Percentiles rank a stretch among this genome's conserved stretches.
phyloP scores from a whole-genome alignment of 176 grass and related monocot species.

The Eremochloa ophiuroides region DNA sequence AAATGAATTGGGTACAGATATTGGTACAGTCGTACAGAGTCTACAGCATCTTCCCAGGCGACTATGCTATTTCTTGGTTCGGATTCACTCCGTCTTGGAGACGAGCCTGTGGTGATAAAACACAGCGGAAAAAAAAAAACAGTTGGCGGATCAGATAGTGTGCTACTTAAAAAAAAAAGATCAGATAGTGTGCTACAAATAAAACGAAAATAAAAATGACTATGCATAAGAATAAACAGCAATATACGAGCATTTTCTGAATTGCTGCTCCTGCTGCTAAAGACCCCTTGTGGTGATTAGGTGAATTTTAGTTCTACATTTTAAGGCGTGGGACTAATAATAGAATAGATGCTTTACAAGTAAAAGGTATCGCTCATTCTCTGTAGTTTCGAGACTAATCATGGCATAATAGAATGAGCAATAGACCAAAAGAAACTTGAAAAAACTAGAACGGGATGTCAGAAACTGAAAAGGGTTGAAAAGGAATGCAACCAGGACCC shows the following conservation, averaged over 20 bases:
- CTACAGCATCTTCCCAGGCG: background rate
- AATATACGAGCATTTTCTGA: background rate
- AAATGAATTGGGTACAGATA: slow-evolving; percentile 21
- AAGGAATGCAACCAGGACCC: background rate
- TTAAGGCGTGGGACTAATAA: background rate
- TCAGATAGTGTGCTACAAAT: background rate
- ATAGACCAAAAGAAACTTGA: background rate
- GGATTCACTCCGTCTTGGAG: background rate
- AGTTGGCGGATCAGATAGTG: background rate
- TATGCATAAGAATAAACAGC: background rate
- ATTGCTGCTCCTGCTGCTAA: background rate
- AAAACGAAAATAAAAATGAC: background rate
- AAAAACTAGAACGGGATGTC: background rate
- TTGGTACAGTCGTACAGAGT: background rate
- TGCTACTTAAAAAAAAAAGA: background rate
- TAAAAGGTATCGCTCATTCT: too few relatives aligned
- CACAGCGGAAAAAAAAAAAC: background rate
- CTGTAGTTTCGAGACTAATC: background rate
- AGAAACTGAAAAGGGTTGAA: background rate
- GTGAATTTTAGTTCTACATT: background rate
- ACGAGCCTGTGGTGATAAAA: background rate
- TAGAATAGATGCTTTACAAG: background rate
- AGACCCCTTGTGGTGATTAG: background rate
- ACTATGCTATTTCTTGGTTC: background rate
- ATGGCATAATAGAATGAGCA: background rate